Percentiles rank a stretch among this genome's conserved stretches.
These are phyloP conservation scores for Escallonia herrerae DNA, from an alignment of 129 eudicot species.

Conservation along the genomic window DNA sequence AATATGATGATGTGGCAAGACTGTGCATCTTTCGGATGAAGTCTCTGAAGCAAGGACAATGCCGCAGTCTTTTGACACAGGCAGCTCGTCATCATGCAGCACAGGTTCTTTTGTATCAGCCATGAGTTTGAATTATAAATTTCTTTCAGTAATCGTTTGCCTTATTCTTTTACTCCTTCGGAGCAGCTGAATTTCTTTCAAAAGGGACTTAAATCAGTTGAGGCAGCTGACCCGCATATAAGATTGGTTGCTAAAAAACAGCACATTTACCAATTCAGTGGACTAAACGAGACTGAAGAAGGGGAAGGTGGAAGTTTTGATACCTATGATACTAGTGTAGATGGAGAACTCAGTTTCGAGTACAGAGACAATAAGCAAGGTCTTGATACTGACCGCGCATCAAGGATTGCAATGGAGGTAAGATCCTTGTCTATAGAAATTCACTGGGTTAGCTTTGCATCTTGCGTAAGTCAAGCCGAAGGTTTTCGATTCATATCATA, in stretches of 20 bases:
- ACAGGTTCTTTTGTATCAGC: conserved; percentile 48
- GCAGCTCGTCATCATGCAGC: conserved; percentile 97
- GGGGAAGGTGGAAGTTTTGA: conserved; percentile 32
- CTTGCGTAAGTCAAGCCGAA: not conserved
- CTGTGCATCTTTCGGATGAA: conserved; percentile 66
- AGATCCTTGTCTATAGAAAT: conserved; percentile 5
- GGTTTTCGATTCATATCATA: not conserved
- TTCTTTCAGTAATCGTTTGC: too few species aligned
- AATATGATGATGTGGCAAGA: conserved; percentile 72
- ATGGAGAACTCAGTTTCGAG: conserved; percentile 70
- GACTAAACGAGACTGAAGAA: conserved; percentile 40
- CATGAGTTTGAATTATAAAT: not conserved
- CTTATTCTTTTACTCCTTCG: conserved; percentile 14
- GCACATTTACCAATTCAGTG: conserved; percentile 61
- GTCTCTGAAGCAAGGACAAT: conserved; percentile 92
- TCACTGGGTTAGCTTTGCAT: not conserved
- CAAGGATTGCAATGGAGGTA: conserved; percentile 70
- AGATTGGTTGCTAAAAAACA: conserved; percentile 66
- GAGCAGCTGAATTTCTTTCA: conserved; percentile 83
- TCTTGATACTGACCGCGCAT: conserved; percentile 35
- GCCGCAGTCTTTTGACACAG: conserved; percentile 82
- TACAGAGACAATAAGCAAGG: conserved; percentile 47
- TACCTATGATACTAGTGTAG: conserved; percentile 40
- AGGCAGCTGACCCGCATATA: conserved; percentile 70
- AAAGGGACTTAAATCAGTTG: conserved; percentile 76